Evolutionary conservation across 2,329 filamentous ascomycete species (phyloP).

Genomic region (Fusarium sp.): DNA sequence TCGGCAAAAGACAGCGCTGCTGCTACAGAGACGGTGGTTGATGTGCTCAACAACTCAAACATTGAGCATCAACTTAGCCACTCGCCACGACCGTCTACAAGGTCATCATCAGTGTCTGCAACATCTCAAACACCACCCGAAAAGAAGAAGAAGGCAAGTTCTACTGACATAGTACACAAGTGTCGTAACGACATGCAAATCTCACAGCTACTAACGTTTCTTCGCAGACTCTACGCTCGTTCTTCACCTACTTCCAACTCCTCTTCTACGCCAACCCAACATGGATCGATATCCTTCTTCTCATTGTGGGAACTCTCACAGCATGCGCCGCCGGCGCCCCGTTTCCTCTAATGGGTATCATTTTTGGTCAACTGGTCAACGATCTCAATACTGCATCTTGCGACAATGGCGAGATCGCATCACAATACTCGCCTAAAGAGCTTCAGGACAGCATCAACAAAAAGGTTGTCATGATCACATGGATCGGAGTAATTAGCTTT

Average conservation of each 20-base stretch:
- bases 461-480: slow-evolving; percentile 71
- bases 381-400: slow-evolving; percentile 69
- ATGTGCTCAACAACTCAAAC: neutral
- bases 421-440: slow-evolving; percentile 40
- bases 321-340: slow-evolving; percentile 70
- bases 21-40: slow-evolving; percentile 10
- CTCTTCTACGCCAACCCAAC: slow-evolving; percentile 59
- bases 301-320: slow-evolving; percentile 55
- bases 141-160: slow-evolving; percentile 27
- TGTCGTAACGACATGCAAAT: neutral
- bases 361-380: slow-evolving; percentile 73
- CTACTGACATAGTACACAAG: too few relatives aligned
- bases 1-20: neutral
- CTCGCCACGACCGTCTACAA: slow-evolving; percentile 19
- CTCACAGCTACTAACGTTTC: slow-evolving; percentile 6
- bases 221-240: slow-evolving; percentile 31
- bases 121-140: slow-evolving; percentile 10
- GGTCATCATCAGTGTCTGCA: slow-evolving; percentile 23
- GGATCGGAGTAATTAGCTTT: slow-evolving; percentile 72
- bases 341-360: slow-evolving; percentile 71
- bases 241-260: slow-evolving; percentile 57
- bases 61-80: slow-evolving; percentile 14
- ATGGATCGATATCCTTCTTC: slow-evolving; percentile 56
- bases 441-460: slow-evolving; percentile 60
- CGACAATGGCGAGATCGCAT: slow-evolving; percentile 44